Percentiles rank a stretch among this genome's conserved stretches.
phyloP scores from a whole-genome alignment of 2,329 filamentous ascomycete genomes.

The Aureobasidium leucospermi region DNA sequence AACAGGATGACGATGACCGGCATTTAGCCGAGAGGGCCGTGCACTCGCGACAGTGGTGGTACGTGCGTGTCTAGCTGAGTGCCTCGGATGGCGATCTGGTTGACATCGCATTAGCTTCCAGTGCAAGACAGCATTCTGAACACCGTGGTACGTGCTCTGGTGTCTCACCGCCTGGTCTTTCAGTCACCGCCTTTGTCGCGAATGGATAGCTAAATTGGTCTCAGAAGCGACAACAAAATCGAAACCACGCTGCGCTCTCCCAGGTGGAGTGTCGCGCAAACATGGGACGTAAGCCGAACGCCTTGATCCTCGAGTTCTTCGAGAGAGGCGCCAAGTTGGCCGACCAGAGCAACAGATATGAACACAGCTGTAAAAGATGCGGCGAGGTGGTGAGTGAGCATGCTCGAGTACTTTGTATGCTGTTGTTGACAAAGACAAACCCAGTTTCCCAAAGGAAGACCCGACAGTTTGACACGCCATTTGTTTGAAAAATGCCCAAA shows the following conservation, averaged over 20 bases:
- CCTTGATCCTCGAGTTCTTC: conserved; percentile 81
- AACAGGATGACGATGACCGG: neutral
- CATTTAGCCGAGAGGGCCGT: neutral
- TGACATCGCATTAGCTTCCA: neutral
- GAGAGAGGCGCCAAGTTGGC: conserved; percentile 77
- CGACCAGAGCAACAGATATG: conserved; percentile 85
- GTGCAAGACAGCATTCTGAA: no score
- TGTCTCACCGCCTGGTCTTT: neutral
- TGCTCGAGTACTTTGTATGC: neutral
- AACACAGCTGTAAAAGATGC: conserved; percentile 82
- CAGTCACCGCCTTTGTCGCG: neutral
- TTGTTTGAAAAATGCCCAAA: conserved; percentile 81
- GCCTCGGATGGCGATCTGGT: no score
- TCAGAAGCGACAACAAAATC: neutral
- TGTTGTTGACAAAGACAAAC: conserved; percentile 19
- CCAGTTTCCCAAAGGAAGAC: conserved; percentile 76
- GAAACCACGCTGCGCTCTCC: neutral
- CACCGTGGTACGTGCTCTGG: no score
- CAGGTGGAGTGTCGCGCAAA: neutral
- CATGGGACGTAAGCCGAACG: conserved; percentile 80
- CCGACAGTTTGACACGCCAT: conserved; percentile 74
- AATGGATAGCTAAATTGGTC: neutral
- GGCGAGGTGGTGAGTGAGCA: conserved; percentile 54
- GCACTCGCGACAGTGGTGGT: neutral
- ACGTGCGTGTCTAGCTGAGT: no score